Evolutionary conservation across 176 grass and related monocot species (phyloP), one percentile per base, ranked within the genome.

Genomic region (Bonia amplexicaulis): DNA sequence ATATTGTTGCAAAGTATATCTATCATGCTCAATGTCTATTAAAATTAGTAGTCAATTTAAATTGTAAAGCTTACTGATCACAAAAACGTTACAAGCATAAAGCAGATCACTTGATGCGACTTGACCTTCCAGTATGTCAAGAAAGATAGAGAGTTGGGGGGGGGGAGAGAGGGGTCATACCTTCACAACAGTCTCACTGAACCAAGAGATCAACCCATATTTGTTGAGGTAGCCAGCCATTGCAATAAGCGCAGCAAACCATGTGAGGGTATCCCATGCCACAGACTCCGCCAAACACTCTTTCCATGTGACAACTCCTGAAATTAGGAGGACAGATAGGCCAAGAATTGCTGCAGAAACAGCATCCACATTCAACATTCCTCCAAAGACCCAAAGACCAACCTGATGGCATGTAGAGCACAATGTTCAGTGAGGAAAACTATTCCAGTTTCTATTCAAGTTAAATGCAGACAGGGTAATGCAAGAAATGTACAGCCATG

Each of bases 181-280:
- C 93, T 99, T 99, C 66, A 99, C 97, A 66, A 96, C 97, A 87
- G 91, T 92, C 72, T 96, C 89, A 79, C 93, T 99, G 88, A 99
- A 99, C 97, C 97, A 99, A 86, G 97, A 85, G 79, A 96, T 99
- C 31, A 99, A 62, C 6, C 97, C 97, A 22, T 91, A 99, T 88
- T 99, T 99, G 88, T 99, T 99, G 40, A 99, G 88, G 82, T 99
- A 96, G 62, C 93, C 92, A 85, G 97, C 97, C 97, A 99, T 99
- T 69, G 97, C 97, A 29, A 96, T 99, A 66, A 99, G 88, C 19
- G 97, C 97, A 33, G 97, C 97, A 91, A 99, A 99, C 97, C 97
- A 96, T 37, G 93, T 99, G 81, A 99, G 97, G 17, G 97, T 96
- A 79, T 99, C 97, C 97, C 97, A 99, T 49, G 97, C 97, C 27